phyloP scores from a whole-genome alignment of 202 grass and related monocot genomes.

The Schoenoplectus tabernaemontani region DNA sequence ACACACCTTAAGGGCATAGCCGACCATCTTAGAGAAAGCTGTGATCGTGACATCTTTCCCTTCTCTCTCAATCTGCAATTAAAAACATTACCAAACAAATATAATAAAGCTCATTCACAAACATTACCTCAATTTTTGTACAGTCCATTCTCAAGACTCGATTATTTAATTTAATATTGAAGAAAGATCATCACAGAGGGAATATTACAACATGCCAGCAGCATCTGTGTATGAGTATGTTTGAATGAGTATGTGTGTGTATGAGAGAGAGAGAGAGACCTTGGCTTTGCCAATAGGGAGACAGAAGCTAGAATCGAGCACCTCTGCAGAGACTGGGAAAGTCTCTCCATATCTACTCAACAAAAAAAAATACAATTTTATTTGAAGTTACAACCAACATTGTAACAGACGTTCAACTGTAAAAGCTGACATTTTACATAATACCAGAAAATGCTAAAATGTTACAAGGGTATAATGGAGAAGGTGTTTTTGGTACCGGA shows the following conservation, averaged over 20 bases:
- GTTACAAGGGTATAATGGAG: neutral
- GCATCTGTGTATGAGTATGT: too few species aligned
- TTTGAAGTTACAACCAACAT: too few species aligned
- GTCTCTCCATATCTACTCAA: slow-evolving; percentile 75
- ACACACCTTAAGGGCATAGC: slow-evolving; percentile 81
- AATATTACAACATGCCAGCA: neutral
- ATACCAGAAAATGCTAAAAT: neutral
- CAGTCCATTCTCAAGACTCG: neutral
- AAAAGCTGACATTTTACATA: too few species aligned
- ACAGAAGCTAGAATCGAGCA: slow-evolving; percentile 94
- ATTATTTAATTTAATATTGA: neutral
- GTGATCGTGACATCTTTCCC: slow-evolving; percentile 89
- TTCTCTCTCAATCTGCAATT: slow-evolving; percentile 73
- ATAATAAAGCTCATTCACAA: too few species aligned
- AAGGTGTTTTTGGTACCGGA: neutral
- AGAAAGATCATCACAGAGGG: neutral
- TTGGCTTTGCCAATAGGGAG: slow-evolving; percentile 95
- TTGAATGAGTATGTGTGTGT: too few species aligned
- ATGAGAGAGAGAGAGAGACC: slow-evolving; percentile 38
- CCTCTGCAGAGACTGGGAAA: slow-evolving; percentile 86
- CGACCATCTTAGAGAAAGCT: slow-evolving; percentile 93
- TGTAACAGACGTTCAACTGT: too few species aligned
- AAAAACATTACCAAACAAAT: too few species aligned
- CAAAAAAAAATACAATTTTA: slow-evolving; percentile 19
- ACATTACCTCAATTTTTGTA: neutral